These are phyloP conservation scores for Oldenlandia corymbosa DNA, from an alignment of 257 asterid species.

Conservation along the genomic window DNA sequence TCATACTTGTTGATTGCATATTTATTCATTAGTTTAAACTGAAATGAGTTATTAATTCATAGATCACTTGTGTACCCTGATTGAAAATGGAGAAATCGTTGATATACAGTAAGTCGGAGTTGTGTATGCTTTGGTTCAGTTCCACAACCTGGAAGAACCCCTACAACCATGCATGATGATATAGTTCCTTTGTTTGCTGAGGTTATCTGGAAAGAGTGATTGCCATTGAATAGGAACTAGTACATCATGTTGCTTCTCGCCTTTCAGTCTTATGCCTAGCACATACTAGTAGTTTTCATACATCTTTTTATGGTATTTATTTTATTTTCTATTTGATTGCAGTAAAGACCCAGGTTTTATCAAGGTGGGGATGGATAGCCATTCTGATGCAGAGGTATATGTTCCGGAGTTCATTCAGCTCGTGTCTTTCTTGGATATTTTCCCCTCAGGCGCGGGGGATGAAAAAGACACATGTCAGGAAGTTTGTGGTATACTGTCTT, in stretches of 20 bases:
- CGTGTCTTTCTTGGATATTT: constrained; percentile 3
- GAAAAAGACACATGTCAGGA: not conserved
- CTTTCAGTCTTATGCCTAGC: not conserved
- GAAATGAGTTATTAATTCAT: not conserved
- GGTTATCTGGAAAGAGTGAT: not conserved
- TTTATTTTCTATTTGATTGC: constrained; percentile 38
- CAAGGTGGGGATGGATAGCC: constrained; percentile 31
- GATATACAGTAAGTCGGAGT: not conserved
- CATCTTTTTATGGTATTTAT: constrained; percentile 17
- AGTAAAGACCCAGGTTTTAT: constrained; percentile 91
- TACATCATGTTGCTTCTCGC: not conserved
- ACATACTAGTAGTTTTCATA: not conserved
- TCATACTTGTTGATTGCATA: not conserved
- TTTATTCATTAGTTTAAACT: not conserved
- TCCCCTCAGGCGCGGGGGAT: too few relatives aligned
- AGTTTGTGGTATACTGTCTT: not conserved
- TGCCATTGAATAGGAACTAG: not conserved
- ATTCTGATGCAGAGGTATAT: constrained; percentile 66
- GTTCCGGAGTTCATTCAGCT: constrained; percentile 2
- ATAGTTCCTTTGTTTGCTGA: not conserved
- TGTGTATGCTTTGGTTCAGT: not conserved
- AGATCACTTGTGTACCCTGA: constrained; percentile 2
- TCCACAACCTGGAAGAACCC: not conserved
- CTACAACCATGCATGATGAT: not conserved
- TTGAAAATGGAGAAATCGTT: not conserved